A percentile compares a stretch with the other conserved stretches of the same genome.
Evolutionary conservation across 1,139 yeast genomes (phyloP).

Genomic region (Blastobotrys raffinosifermentans): DNA sequence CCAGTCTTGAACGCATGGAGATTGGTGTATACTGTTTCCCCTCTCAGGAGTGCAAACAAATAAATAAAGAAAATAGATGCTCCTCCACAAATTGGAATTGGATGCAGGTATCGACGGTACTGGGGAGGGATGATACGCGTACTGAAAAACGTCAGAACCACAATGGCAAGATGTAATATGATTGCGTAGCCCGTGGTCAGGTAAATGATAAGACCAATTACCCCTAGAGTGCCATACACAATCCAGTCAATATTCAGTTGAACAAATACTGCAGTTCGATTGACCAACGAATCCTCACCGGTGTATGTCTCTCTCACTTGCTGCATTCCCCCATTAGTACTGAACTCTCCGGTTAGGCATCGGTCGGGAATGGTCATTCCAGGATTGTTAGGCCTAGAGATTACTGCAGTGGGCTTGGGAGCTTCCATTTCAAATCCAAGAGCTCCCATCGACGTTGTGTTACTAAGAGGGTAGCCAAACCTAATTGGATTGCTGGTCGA

Average conservation of each 20-base stretch:
- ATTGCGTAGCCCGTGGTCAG: slow-evolving; percentile 46
- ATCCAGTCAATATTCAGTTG: slow-evolving; percentile 52
- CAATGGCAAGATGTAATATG: slow-evolving; percentile 57
- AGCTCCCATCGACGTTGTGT: not conserved
- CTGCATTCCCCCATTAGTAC: slow-evolving; percentile 1
- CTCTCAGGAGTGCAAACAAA: slow-evolving; percentile 43
- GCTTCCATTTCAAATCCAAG: slow-evolving; percentile 1
- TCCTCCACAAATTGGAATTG: slow-evolving; percentile 62
- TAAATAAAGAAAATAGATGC: slow-evolving; percentile 56
- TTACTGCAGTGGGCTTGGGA: slow-evolving; percentile 11
- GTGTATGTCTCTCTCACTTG: no score
- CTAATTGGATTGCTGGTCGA: not conserved
- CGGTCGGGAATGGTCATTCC: slow-evolving; percentile 14
- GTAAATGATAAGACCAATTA: slow-evolving; percentile 44
- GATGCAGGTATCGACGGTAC: slow-evolving; percentile 54
- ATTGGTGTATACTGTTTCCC: slow-evolving; percentile 48
- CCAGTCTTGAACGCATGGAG: slow-evolving; percentile 62
- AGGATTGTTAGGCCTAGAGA: slow-evolving; percentile 21
- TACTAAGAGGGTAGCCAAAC: no score
- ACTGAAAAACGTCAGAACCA: slow-evolving; percentile 49
- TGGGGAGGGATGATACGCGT: slow-evolving; percentile 48
- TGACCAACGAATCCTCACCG: slow-evolving; percentile 3
- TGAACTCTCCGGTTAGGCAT: slow-evolving; percentile 3
- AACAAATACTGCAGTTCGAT: slow-evolving; percentile 36
- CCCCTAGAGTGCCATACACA: slow-evolving; percentile 41